These are phyloP conservation scores for Camellia granthamiana DNA, from an alignment of 148 eudicot genomes.

Conservation along the genomic window DNA sequence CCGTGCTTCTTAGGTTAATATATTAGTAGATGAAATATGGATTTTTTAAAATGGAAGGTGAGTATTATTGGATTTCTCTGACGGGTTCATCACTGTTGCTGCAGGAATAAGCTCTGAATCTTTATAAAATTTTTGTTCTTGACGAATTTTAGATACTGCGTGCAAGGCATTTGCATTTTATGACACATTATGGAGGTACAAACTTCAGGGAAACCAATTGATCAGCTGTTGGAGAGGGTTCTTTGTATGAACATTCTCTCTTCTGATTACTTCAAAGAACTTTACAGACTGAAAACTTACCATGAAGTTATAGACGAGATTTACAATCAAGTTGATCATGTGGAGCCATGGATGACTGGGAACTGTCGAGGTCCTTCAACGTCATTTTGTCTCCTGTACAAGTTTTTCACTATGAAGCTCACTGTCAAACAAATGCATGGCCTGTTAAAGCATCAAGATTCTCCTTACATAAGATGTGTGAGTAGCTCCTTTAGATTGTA, in stretches of 20 bases:
- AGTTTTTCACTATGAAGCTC: constrained; percentile 95
- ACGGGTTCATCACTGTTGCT: constrained; percentile 9
- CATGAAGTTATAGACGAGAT: constrained; percentile 97
- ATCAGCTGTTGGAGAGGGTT: constrained; percentile 80
- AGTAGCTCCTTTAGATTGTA: constrained; percentile 19
- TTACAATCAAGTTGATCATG: constrained; percentile 92
- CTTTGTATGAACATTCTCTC: constrained; percentile 95
- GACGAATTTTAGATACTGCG: neutral
- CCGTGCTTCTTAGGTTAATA: no score
- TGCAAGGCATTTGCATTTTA: neutral
- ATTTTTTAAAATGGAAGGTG: neutral
- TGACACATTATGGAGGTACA: constrained; percentile 56
- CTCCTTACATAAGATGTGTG: constrained; percentile 95
- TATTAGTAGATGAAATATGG: no score
- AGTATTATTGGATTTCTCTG: neutral
- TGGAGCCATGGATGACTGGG: constrained; percentile 99
- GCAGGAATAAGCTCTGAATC: constrained; percentile 9
- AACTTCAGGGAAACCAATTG: constrained; percentile 77
- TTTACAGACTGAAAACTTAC: constrained; percentile 75
- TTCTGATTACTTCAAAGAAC: constrained; percentile 95
- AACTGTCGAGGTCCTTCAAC: constrained; percentile 98
- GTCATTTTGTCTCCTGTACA: constrained; percentile 85
- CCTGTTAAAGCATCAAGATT: constrained; percentile 81
- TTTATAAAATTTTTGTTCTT: neutral
- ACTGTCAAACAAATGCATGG: constrained; percentile 98